Conservation (phyloP, 2,329 filamentous ascomycete species). For the Reticulascus tulasneorum region DNA sequence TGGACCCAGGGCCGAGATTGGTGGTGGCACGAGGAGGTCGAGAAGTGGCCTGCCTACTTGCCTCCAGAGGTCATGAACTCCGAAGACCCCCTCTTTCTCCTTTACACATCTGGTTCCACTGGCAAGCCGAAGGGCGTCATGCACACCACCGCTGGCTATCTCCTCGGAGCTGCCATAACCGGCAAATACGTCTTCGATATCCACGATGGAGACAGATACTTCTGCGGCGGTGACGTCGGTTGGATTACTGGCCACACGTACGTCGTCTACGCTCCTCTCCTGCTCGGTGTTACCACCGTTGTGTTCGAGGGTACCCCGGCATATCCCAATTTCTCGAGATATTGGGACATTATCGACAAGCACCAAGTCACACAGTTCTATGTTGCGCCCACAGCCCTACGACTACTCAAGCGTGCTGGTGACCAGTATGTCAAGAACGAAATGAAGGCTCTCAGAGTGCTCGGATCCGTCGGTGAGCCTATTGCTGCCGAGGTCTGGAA, state of each 20-base stretch:
- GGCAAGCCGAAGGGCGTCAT: constrained; percentile 98
- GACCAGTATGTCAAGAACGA: constrained; percentile 85
- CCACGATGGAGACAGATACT: constrained; percentile 88
- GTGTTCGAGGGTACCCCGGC: constrained; percentile 98
- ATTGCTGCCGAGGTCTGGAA: constrained; percentile 99
- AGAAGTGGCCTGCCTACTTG: constrained; percentile 93
- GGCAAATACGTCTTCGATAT: constrained; percentile 99
- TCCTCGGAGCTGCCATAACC: constrained; percentile 88
- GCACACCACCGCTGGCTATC: constrained; percentile 94
- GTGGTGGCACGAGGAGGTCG: constrained; percentile 99
- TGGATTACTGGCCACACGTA: constrained; percentile 99
- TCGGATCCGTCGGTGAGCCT: constrained; percentile 94
- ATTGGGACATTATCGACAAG: constrained; percentile 98
- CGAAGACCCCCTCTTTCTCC: constrained; percentile 93
- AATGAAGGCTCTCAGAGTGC: constrained; percentile 84
- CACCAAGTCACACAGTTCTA: constrained; percentile 97
- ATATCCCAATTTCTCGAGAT: constrained; percentile 95
- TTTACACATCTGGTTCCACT: constrained; percentile 97
- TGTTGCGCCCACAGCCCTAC: constrained; percentile 89
- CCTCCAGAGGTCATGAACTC: constrained; percentile 84
- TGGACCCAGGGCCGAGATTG: constrained; percentile 84
- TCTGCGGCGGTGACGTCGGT: constrained; percentile 96
- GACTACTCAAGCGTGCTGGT: constrained; percentile 90
- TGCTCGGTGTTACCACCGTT: constrained; percentile 89
- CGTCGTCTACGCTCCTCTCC: constrained; percentile 90